Evolutionary conservation across 2,329 filamentous ascomycete species (phyloP).

Genomic region (Monilinia fructicola): DNA sequence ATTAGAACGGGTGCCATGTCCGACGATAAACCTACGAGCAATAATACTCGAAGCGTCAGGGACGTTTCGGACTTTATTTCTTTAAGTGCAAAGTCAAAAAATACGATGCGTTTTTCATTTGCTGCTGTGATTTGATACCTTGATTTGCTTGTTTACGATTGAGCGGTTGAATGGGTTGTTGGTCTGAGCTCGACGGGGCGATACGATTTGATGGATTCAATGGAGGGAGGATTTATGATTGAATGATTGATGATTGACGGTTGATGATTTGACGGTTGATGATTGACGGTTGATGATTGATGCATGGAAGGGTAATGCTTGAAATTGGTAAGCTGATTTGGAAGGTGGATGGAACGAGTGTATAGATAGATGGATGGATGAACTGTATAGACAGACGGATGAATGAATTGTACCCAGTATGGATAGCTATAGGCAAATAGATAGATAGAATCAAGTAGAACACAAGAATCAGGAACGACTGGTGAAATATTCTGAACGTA

Average conservation of each 20-base stretch:
- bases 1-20: conserved; percentile 17
- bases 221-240: too few species aligned
- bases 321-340: conserved; percentile 29
- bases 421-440: too few species aligned
- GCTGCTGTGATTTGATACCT: neutral
- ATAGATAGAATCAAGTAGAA: neutral
- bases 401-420: too few species aligned
- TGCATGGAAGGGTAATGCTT: conserved; percentile 1
- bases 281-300: too few species aligned
- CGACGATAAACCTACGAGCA: conserved; percentile 13
- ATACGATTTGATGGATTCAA: conserved; percentile 23
- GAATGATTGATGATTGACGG: neutral
- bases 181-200: conserved; percentile 19
- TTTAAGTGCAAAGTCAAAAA: neutral
- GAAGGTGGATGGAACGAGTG: neutral
- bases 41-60: conserved; percentile 5
- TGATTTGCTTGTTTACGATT: conserved; percentile 16
- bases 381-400: too few species aligned
- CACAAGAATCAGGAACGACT: conserved; percentile 10
- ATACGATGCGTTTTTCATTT: neutral
- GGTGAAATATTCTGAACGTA: too few species aligned
- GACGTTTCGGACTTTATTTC: neutral
- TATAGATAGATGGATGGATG: too few species aligned
- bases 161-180: neutral
- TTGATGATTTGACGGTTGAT: too few species aligned